Percentiles rank a stretch among this genome's conserved stretches.
Evolutionary conservation across 2,329 filamentous ascomycete species (phyloP).

Genomic region (Phoma sp.): DNA sequence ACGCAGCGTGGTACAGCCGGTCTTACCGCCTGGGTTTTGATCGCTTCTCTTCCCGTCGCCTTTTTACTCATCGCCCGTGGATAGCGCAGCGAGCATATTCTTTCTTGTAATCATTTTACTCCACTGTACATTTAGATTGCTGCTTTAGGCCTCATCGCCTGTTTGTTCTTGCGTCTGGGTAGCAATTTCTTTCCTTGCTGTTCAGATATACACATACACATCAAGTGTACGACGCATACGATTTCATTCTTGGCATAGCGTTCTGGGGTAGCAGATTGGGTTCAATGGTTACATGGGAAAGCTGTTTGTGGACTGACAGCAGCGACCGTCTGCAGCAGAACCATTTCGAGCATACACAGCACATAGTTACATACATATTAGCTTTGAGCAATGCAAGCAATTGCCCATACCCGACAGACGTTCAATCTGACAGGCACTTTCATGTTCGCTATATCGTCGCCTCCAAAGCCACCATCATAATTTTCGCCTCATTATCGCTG

Average conservation of each 20-base stretch:
- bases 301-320: not conserved
- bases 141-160: slow-evolving; percentile 10
- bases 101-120: slow-evolving; percentile 28
- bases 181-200: slow-evolving; percentile 2
- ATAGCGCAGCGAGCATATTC: not conserved
- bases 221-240: slow-evolving; percentile 37
- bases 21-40: slow-evolving; percentile 24
- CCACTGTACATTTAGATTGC: slow-evolving; percentile 23
- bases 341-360: not conserved
- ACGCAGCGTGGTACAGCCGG: slow-evolving; percentile 31
- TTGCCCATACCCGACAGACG: not conserved
- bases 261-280: not conserved
- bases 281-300: not conserved
- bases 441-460: too few species aligned
- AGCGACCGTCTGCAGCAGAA: not conserved
- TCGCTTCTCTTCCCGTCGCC: slow-evolving; percentile 13
- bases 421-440: too few species aligned
- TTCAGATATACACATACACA: slow-evolving; percentile 25
- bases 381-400: not conserved
- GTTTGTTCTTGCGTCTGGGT: slow-evolving; percentile 2
- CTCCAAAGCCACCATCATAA: too few species aligned
- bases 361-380: not conserved
- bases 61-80: slow-evolving; percentile 12
- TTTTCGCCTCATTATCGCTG: too few species aligned
- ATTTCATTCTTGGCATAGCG: slow-evolving; percentile 18